These are phyloP conservation scores for Suhomyces kilbournensis DNA, from an alignment of 805 yeast genomes.

Conservation along the genomic window DNA sequence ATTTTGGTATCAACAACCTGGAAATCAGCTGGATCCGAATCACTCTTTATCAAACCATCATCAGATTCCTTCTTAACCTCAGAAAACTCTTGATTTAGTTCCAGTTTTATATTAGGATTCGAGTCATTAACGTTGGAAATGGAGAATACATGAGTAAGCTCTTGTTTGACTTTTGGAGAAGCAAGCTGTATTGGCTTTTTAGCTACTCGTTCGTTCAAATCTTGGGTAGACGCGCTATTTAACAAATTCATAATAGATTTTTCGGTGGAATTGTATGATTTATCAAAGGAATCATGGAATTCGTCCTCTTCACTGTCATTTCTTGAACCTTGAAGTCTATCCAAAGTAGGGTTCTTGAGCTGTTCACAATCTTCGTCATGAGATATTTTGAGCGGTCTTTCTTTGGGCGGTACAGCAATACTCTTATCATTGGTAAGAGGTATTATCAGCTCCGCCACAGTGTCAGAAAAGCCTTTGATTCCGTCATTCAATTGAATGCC, in stretches of 20 bases:
- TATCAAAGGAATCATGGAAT: conserved; percentile 32
- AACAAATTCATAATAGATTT: conserved; percentile 40
- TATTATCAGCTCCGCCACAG: conserved; percentile 31
- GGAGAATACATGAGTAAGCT: background rate
- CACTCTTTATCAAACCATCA: background rate
- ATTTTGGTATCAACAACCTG: conserved; percentile 1
- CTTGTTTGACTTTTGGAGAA: conserved; percentile 2
- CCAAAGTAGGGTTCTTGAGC: background rate
- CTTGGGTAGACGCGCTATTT: conserved; percentile 15
- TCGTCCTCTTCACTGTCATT: conserved; percentile 8
- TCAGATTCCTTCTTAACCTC: background rate
- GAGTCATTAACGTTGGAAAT: background rate
- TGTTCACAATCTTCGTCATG: conserved; percentile 11
- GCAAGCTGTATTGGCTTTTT: background rate
- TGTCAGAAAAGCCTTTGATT: conserved; percentile 41
- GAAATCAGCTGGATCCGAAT: background rate
- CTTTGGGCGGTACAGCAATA: background rate
- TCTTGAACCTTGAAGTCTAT: background rate
- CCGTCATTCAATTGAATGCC: conserved; percentile 39
- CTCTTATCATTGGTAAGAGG: conserved; percentile 14
- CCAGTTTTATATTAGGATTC: background rate
- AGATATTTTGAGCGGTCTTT: background rate
- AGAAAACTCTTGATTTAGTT: background rate
- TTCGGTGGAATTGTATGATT: conserved; percentile 35
- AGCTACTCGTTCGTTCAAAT: conserved; percentile 4